These are phyloP conservation scores for Protomyces gravidus DNA, from an alignment of 1,139 yeast species.

Conservation along the genomic window DNA sequence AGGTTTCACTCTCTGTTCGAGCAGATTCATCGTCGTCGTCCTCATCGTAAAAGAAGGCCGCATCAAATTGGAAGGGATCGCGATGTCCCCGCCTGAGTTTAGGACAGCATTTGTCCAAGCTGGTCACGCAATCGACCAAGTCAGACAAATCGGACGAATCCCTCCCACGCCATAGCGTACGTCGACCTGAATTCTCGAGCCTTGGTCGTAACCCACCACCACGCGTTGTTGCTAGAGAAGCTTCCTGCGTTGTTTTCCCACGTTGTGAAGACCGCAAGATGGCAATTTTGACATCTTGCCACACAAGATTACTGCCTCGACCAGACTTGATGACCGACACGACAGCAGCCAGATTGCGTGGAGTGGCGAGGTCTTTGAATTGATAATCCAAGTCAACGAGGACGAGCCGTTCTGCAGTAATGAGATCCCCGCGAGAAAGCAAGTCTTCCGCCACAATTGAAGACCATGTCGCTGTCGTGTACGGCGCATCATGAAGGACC, in stretches of 20 bases:
- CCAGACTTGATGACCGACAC: neutral
- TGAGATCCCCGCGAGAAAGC: neutral
- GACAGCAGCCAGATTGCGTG: neutral
- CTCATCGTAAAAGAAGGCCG: neutral
- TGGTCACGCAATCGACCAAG: no score
- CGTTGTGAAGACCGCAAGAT: neutral
- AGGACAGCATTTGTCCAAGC: no score
- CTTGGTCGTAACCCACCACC: neutral
- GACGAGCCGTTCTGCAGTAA: neutral
- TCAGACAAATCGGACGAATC: neutral
- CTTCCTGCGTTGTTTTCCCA: neutral
- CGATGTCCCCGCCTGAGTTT: no score
- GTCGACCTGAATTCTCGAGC: neutral
- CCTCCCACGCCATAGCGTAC: neutral
- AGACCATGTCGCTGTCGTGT: neutral
- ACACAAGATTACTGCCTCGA: neutral
- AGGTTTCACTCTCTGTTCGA: neutral
- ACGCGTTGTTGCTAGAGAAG: neutral
- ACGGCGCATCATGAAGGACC: neutral
- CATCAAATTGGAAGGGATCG: neutral
- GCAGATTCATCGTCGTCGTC: neutral
- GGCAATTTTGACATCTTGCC: constrained; percentile 1
- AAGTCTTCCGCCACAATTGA: neutral
- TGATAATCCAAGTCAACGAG: neutral
- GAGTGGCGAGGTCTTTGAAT: neutral